These are phyloP conservation scores for Verruconis gallopava DNA, from an alignment of 2,329 filamentous ascomycete genomes.

Conservation along the genomic window DNA sequence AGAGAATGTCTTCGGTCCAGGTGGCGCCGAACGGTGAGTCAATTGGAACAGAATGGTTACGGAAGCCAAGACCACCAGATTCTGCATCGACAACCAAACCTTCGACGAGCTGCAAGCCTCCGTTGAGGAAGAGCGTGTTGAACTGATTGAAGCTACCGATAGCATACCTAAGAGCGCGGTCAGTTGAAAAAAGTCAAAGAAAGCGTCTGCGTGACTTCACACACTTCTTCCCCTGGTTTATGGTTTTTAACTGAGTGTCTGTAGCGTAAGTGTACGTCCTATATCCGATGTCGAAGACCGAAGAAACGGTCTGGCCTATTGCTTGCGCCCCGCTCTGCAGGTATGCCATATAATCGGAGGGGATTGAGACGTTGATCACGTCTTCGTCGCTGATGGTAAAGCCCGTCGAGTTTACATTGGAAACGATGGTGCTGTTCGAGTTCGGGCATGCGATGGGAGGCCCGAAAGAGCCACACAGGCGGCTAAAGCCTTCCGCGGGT, in stretches of 20 bases:
- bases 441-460: constrained; percentile 16
- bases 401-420: constrained; percentile 15
- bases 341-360: constrained; percentile 23
- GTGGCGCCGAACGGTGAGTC: constrained; percentile 22
- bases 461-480: constrained; percentile 19
- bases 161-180: constrained; percentile 22
- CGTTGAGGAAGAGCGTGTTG: constrained; percentile 21
- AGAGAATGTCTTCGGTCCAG: constrained; percentile 37
- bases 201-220: too few species aligned
- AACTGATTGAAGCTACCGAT: constrained; percentile 21
- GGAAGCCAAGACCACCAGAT: constrained; percentile 31
- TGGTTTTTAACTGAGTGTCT: neutral
- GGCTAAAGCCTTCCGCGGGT: constrained; percentile 19
- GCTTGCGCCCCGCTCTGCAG: constrained; percentile 24
- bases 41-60: constrained; percentile 31
- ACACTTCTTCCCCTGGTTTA: constrained; percentile 12
- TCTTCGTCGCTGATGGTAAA: constrained; percentile 12
- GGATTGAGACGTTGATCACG: constrained; percentile 20
- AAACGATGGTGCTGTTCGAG: constrained; percentile 13
- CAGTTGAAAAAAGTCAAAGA: too few species aligned
- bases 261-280: constrained; percentile 16
- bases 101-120: constrained; percentile 26
- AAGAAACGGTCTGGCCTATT: constrained; percentile 24
- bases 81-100: constrained; percentile 32
- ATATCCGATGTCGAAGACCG: constrained; percentile 32